phyloP scores from a whole-genome alignment of 2,329 filamentous ascomycete species.

The Fusarium equiseti region DNA sequence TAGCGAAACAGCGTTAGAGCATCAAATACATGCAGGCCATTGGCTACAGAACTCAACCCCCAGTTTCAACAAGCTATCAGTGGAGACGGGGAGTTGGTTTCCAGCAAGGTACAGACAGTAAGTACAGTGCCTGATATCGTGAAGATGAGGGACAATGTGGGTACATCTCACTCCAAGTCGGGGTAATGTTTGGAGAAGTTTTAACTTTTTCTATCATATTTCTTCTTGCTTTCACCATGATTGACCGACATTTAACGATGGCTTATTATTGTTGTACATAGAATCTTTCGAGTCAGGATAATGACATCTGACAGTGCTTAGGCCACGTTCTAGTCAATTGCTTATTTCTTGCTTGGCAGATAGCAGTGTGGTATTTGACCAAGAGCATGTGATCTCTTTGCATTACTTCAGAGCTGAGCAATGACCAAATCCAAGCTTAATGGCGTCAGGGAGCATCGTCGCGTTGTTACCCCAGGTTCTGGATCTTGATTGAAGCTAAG shows the following conservation, averaged over 20 bases:
- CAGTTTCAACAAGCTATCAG: constrained; percentile 6
- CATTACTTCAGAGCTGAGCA: background rate
- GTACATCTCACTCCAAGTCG: constrained; percentile 27
- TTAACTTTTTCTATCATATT: background rate
- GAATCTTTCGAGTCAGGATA: background rate
- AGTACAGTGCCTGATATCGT: background rate
- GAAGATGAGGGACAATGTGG: constrained; percentile 29
- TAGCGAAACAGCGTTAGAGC: background rate
- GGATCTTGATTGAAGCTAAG: background rate
- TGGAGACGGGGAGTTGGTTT: constrained; percentile 12
- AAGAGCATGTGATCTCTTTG: constrained; percentile 9
- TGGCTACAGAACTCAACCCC: background rate
- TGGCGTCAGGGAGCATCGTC: constrained; percentile 10
- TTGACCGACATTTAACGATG: background rate
- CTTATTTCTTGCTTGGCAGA: constrained; percentile 18
- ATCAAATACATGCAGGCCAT: background rate
- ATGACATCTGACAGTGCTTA: constrained; percentile 23
- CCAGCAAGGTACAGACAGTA: background rate
- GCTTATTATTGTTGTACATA: background rate
- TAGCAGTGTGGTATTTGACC: background rate
- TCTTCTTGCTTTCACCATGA: background rate
- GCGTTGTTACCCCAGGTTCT: background rate
- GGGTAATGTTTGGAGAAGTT: constrained; percentile 37
- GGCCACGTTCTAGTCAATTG: constrained; percentile 14
- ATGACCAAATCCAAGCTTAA: background rate